Evolutionary conservation across 495 filamentous ascomycete genomes (phyloP), one percentile per base, ranked within the genome.

Genomic region (Talaromyces trachyspermus): DNA sequence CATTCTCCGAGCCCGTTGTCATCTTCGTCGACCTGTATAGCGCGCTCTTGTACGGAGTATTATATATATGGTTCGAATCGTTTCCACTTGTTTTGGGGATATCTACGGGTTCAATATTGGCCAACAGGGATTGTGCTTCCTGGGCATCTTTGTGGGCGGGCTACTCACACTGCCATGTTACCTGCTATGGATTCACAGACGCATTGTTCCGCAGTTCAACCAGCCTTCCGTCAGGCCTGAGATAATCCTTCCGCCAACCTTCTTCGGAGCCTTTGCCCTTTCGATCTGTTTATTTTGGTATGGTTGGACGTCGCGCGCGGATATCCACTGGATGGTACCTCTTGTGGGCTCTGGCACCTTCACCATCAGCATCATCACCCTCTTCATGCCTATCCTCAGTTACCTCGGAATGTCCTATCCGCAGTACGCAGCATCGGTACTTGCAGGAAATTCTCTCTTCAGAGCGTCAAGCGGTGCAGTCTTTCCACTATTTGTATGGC

Each of bases 61-160:
- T 76, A 7, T 80, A 78, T 53, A 67, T 73, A 53, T 80, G 68
- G 65, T 79, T 80, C 60, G 77, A 80, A 51, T 69, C 68, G 4
- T 80, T 78, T 56, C 75, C 74, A 1, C 64, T 77, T 18, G 68
- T 78, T 80, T 76, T 53, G 24, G 54, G 30, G 61, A 61, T 2
- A 70, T 72, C 11, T 75, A 75, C 55, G 56, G 59, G 48, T 78
- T 79, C 58, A 65, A 65, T 30, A 52, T 69, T 0, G 70, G 70
- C 3, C 18, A 68, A 52, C 59, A 58, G 49, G 74, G 76, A 2
- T 60, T 77, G 2, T 70, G 72, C 5, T 79, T 74, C 55, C 52
- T 79, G 4, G 71, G 71, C 20, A 70, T 78, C 43, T 55, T 79
- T 5, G 49, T 77, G 9, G 65, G 70, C 1, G 52, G 56, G 30